A percentile compares a stretch with the other conserved stretches of the same genome.
phyloP scores from a whole-genome alignment of 768 basidiomycete genomes.

The Lentinula aciculospora region DNA sequence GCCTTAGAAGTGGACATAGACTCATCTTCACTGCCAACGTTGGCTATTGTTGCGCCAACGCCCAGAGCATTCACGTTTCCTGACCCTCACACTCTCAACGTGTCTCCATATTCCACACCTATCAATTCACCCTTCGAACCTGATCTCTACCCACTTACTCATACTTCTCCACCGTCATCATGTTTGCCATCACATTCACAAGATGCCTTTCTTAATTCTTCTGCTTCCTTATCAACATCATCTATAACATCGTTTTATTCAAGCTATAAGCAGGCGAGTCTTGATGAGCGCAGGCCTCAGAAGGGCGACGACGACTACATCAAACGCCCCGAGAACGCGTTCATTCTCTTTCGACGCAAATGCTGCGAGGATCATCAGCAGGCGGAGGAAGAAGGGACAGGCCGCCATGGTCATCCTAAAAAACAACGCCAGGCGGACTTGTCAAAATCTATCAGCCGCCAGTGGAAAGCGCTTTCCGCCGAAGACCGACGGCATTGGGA shows the following conservation, averaged over 20 bases:
- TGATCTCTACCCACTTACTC: conserved; percentile 44
- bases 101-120: conserved; percentile 64
- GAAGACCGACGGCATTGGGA: conserved; percentile 75
- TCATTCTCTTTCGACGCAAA: conserved; percentile 77
- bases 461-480: conserved; percentile 63
- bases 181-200: conserved; percentile 25
- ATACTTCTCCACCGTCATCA: conserved; percentile 30
- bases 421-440: conserved; percentile 76
- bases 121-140: conserved; percentile 66
- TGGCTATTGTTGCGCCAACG: conserved; percentile 57
- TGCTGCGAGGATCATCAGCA: conserved; percentile 67
- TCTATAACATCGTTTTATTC: conserved; percentile 32
- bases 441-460: conserved; percentile 75
- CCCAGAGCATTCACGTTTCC: conserved; percentile 71
- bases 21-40: neutral
- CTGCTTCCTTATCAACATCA: conserved; percentile 27
- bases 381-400: conserved; percentile 8
- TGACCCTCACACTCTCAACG: conserved; percentile 48
- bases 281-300: conserved; percentile 51
- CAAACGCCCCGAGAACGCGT: conserved; percentile 80
- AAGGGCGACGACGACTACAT: conserved; percentile 81
- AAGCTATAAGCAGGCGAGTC: conserved; percentile 45
- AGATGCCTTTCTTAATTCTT: conserved; percentile 37
- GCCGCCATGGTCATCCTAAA: conserved; percentile 39
- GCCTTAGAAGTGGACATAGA: neutral